Evolutionary conservation across 768 basidiomycete species (phyloP), one percentile per base, ranked within the genome.

Genomic region (Rhizopogon rudus): DNA sequence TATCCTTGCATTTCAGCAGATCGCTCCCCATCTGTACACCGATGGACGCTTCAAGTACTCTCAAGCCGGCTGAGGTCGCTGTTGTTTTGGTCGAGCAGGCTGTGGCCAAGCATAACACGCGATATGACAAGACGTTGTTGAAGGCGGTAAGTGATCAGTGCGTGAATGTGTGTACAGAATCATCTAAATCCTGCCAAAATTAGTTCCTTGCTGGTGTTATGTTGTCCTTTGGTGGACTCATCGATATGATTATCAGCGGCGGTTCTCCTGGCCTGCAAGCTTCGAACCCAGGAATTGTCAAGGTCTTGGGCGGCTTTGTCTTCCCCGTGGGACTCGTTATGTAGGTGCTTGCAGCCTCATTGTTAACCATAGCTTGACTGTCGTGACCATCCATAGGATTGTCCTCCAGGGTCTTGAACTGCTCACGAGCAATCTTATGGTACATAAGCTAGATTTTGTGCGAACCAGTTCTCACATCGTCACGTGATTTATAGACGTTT

Each of bases 261-360:
- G 87, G 87, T 6, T 77, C 87, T 0, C 65, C 72, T 0, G 77
- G 72, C 1, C 62, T 89, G 29, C 77, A 68, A 20, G 48, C 68
- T 35, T 72, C 70, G 54, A 85, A 87, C 56, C 87, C 87, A 1
- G 87, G 87, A 17, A 69, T 89, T 9, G 82, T 86, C 44, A 88
- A 84, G 63, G 59, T 87, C 31, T 67, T 89, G 3, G 78, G 78
- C 16, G 87, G 83, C 14, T 80, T 87, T 45, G 82, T 89, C 25
- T 89, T 89, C 66, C 87, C 87, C 8, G 84, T 86, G 2, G 87
- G 87, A 63, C 80, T 89, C 73, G 83, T 86, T 53, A 89, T 89
- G 87, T 88, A 61, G 57, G 75, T 57, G 12, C n/a, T 12, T 6
- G 1, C 7, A 6, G 6, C 3, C 6, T 29, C 16, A 40, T 40